phyloP scores from a whole-genome alignment of 2,329 filamentous ascomycete genomes.

The Colletotrichum spaethianum region DNA sequence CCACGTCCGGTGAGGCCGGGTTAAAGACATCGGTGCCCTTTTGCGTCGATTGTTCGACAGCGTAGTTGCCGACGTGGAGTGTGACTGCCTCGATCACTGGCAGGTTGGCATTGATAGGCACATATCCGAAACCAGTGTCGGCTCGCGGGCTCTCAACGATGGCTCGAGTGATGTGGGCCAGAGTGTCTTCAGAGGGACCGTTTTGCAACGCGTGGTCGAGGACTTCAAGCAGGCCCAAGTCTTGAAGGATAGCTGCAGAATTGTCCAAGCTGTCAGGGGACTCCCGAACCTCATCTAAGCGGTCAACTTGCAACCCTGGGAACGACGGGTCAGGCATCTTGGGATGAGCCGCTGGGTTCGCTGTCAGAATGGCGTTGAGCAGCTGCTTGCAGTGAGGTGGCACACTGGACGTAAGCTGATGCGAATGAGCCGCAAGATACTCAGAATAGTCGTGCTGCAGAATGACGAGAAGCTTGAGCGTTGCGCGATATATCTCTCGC shows the following conservation, averaged over 20 bases:
- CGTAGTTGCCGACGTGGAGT: constrained; percentile 84
- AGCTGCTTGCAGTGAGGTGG: constrained; percentile 89
- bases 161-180: constrained; percentile 83
- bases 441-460: constrained; percentile 96
- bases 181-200: constrained; percentile 78
- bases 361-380: constrained; percentile 88
- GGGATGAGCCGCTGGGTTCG: constrained; percentile 76
- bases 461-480: constrained; percentile 85
- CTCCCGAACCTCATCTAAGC: constrained; percentile 80
- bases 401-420: constrained; percentile 84
- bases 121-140: constrained; percentile 76
- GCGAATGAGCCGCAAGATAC: constrained; percentile 90
- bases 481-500: constrained; percentile 88
- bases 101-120: constrained; percentile 77
- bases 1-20: constrained; percentile 75
- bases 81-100: constrained; percentile 85
- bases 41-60: constrained; percentile 71
- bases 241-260: constrained; percentile 67
- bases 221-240: constrained; percentile 70
- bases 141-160: constrained; percentile 73
- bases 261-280: constrained; percentile 77
- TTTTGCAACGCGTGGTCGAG: constrained; percentile 71
- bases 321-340: constrained; percentile 83
- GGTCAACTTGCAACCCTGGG: constrained; percentile 81
- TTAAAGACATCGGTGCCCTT: constrained; percentile 77